A percentile compares a stretch with the other conserved stretches of the same genome.
These are phyloP conservation scores for Eucalyptus curtisii DNA, from an alignment of 345 rosid species.

Conservation along the genomic window DNA sequence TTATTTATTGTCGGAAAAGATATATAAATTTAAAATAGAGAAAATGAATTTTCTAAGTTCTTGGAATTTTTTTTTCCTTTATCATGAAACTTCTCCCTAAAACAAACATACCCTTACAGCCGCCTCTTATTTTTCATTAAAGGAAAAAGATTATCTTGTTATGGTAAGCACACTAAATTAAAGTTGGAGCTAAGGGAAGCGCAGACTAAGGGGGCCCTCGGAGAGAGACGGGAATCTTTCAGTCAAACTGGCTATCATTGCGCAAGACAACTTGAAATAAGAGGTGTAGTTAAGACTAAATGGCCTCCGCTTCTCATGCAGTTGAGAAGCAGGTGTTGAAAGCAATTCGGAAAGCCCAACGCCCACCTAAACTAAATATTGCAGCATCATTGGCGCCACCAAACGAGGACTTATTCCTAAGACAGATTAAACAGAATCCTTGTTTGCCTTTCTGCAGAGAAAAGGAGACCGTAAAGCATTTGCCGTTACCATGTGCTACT, in stretches of 20 bases:
- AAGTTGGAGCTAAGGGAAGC: not conserved
- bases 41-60: not conserved
- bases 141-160: not conserved
- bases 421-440: not conserved
- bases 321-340: not conserved
- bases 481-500: not conserved
- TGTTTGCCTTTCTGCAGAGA: not conserved
- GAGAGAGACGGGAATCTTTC: not conserved
- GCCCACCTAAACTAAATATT: not conserved
- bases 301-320: not conserved
- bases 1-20: not conserved
- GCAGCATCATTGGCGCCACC: not conserved
- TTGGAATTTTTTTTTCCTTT: not conserved
- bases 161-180: not conserved
- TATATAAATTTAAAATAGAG: not conserved
- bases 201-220: not conserved
- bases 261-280: not conserved
- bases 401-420: not conserved
- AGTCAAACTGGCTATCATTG: not conserved
- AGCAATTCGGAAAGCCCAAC: not conserved
- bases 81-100: not conserved
- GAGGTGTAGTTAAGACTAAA: not conserved
- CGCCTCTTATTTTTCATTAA: not conserved
- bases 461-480: not conserved
- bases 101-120: not conserved